Percentiles rank a stretch among this genome's conserved stretches.
These are phyloP conservation scores for Scedosporium dehoogii DNA, from an alignment of 2,329 filamentous ascomycete species.

Conservation along the genomic window DNA sequence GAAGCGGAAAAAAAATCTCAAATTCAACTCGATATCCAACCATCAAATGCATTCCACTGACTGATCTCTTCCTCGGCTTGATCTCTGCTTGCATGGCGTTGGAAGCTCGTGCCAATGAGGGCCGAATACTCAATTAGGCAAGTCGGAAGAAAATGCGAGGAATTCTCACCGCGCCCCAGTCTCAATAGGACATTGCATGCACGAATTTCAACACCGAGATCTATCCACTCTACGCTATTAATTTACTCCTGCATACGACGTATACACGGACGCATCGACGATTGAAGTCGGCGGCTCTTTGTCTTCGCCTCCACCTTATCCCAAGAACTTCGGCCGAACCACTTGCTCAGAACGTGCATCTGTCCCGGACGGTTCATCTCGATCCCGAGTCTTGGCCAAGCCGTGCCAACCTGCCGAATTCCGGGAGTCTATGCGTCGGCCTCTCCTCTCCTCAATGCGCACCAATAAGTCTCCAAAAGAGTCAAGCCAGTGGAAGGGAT, in stretches of 20 bases:
- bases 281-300: background rate
- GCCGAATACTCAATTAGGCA: background rate
- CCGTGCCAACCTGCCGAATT: no score
- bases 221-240: background rate
- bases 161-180: no score
- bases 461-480: no score
- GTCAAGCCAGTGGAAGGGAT: no score
- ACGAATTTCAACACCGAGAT: background rate
- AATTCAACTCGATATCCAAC: no score
- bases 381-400: no score
- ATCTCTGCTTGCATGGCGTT: background rate
- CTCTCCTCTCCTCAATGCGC: no score
- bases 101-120: background rate
- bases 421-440: no score
- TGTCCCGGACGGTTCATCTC: no score
- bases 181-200: background rate
- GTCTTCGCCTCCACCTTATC: background rate
- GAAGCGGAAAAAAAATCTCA: background rate
- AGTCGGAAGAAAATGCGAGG: background rate
- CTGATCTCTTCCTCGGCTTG: background rate
- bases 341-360: no score
- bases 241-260: background rate
- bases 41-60: background rate
- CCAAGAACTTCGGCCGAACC: no score
- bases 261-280: background rate